Conservation (phyloP, 108 stramenopile species). For the Cyclotella baltica region DNA sequence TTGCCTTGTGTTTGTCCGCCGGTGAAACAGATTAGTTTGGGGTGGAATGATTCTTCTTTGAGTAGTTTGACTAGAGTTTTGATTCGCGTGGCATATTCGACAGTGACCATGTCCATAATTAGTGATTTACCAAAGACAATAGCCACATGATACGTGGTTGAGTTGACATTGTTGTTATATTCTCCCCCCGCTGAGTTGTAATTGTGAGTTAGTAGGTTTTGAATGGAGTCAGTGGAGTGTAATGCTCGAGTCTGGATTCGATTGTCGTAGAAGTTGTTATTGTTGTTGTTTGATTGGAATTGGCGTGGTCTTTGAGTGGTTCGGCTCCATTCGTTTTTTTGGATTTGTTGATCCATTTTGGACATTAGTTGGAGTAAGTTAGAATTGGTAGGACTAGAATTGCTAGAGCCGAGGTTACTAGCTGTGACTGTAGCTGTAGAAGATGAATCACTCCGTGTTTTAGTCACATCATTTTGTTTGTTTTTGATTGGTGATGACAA, state of each 20-base stretch:
- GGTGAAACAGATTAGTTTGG: slow-evolving; percentile 73
- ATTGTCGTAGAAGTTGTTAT: background rate
- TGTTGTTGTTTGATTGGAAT: slow-evolving; percentile 1
- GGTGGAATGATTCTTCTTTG: slow-evolving; percentile 63
- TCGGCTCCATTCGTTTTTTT: slow-evolving; percentile 26
- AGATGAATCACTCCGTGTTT: no score
- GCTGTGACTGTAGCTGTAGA: no score
- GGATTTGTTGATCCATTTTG: slow-evolving; percentile 46
- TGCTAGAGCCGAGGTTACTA: no score
- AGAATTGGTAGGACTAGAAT: no score
- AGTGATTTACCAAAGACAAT: slow-evolving; percentile 76
- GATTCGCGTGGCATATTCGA: slow-evolving; percentile 77
- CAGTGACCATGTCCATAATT: slow-evolving; percentile 67
- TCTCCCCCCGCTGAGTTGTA: slow-evolving; percentile 43
- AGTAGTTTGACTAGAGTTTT: slow-evolving; percentile 62
- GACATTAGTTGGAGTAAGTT: slow-evolving; percentile 34
- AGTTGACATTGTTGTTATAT: slow-evolving; percentile 32
- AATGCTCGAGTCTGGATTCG: slow-evolving; percentile 13
- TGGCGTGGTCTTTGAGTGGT: slow-evolving; percentile 12
- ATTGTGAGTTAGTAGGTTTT: slow-evolving; percentile 44
- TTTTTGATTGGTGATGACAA: no score
- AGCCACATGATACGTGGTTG: slow-evolving; percentile 59
- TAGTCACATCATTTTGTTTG: no score
- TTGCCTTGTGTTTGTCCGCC: slow-evolving; percentile 37
- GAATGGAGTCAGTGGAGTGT: slow-evolving; percentile 48